Evolutionary conservation across 2,329 filamentous ascomycete genomes (phyloP).

Genomic region (Colletotrichum liaoningense): DNA sequence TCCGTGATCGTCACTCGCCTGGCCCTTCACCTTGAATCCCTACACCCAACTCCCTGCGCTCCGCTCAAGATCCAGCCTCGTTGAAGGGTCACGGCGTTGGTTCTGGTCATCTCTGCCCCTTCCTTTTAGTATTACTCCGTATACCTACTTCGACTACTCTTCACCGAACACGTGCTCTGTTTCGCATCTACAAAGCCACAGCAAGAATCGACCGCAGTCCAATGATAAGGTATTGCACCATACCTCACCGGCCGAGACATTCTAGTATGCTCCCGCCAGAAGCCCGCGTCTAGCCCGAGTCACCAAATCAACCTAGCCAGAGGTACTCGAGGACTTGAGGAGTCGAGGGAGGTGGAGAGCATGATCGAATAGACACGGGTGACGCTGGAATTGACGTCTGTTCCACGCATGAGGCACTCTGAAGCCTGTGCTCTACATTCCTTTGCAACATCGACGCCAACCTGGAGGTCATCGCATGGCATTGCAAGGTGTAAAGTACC

Average conservation of each 20-base stretch:
- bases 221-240: not conserved
- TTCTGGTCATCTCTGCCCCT: not conserved
- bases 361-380: not conserved
- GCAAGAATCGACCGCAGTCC: not conserved
- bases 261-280: not conserved
- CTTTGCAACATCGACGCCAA: conserved; percentile 6
- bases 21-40: not conserved
- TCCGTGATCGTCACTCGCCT: not conserved
- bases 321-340: not conserved
- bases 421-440: conserved; percentile 12
- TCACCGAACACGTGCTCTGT: not conserved
- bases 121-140: not conserved
- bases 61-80: not conserved
- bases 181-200: not conserved
- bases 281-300: not conserved
- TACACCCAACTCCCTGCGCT: not conserved
- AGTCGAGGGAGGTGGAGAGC: not conserved
- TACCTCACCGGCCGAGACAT: not conserved
- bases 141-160: not conserved
- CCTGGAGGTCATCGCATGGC: not conserved
- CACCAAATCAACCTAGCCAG: not conserved
- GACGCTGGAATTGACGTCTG: not conserved
- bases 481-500: not conserved
- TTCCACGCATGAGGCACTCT: conserved; percentile 19
- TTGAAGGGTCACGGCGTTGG: not conserved